Conservation (phyloP, 1,284 basidiomycete species). For the Puccinia novopanici region DNA sequence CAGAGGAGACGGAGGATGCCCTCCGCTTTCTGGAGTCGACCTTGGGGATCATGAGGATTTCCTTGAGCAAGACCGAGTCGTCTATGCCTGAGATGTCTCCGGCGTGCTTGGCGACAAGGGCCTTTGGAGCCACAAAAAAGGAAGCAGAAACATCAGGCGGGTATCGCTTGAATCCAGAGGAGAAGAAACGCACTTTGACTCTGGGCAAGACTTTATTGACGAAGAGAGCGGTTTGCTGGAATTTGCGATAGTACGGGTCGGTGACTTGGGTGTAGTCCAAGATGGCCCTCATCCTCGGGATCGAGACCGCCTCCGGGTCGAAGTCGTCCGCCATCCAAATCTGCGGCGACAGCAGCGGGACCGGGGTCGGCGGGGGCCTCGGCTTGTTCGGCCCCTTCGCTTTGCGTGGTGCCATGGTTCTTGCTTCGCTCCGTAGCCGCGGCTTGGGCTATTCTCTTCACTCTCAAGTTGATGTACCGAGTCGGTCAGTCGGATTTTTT, state of each 20-base stretch:
- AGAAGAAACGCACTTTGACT: slow-evolving; percentile 5
- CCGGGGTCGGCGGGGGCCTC: not conserved
- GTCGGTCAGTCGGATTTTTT: too few species aligned
- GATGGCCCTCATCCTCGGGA: slow-evolving; percentile 18
- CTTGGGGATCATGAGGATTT: not conserved
- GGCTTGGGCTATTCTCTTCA: not conserved
- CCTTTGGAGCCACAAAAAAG: not conserved
- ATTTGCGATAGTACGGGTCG: slow-evolving; percentile 25
- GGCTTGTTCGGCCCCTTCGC: not conserved
- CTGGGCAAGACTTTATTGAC: not conserved
- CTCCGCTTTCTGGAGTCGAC: not conserved
- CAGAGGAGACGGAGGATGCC: not conserved
- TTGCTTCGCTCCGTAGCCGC: not conserved
- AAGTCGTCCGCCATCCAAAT: slow-evolving; percentile 35
- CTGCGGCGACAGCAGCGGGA: slow-evolving; percentile 14
- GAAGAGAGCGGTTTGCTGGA: slow-evolving; percentile 1
- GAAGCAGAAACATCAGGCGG: not conserved
- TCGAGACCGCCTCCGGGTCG: slow-evolving; percentile 12
- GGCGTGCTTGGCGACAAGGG: not conserved
- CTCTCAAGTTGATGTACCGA: not conserved
- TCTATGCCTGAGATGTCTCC: slow-evolving; percentile 24
- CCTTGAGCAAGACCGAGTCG: slow-evolving; percentile 19
- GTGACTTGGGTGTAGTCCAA: slow-evolving; percentile 13
- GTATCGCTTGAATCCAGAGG: not conserved
- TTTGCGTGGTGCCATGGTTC: not conserved